A percentile compares a stretch with the other conserved stretches of the same genome.
Evolutionary conservation across 1,139 yeast species (phyloP).

Genomic region (Scheffersomyces titani): DNA sequence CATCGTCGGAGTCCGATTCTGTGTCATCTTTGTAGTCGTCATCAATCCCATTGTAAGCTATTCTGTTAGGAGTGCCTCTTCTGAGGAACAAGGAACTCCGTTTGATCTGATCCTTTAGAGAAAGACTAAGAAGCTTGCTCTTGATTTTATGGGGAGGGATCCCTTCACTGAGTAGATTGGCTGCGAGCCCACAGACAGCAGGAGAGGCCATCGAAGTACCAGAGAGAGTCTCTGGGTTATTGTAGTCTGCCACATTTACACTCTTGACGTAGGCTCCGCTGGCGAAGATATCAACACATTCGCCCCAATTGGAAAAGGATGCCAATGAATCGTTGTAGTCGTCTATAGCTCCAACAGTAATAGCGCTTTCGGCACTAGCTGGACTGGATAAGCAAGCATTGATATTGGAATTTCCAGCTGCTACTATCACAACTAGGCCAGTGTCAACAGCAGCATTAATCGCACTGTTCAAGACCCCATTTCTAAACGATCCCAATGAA

Average conservation of each 20-base stretch:
- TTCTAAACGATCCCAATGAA: conserved; percentile 73
- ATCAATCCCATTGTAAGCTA: conserved; percentile 37
- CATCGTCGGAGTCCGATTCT: conserved; percentile 14
- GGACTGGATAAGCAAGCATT: conserved; percentile 84
- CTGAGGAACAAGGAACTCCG: conserved; percentile 29
- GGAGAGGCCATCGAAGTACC: conserved; percentile 95
- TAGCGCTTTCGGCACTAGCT: conserved; percentile 68
- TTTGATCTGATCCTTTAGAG: conserved; percentile 39
- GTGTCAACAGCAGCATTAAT: conserved; percentile 67
- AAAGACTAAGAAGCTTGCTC: conserved; percentile 35
- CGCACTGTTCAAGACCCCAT: conserved; percentile 68
- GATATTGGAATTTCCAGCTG: conserved; percentile 81
- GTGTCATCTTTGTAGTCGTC: conserved; percentile 9
- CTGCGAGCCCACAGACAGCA: conserved; percentile 71
- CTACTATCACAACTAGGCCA: conserved; percentile 80
- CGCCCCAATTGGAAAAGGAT: conserved; percentile 82
- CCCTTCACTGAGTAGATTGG: conserved; percentile 65
- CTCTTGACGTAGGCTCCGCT: conserved; percentile 71
- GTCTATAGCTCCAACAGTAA: conserved; percentile 87
- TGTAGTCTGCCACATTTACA: conserved; percentile 26
- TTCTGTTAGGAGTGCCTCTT: conserved; percentile 39
- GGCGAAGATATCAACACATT: conserved; percentile 82
- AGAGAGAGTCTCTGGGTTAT: conserved; percentile 48
- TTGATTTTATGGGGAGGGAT: conserved; percentile 42
- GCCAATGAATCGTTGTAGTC: conserved; percentile 70